A percentile compares a stretch with the other conserved stretches of the same genome.
Evolutionary conservation across 768 basidiomycete genomes (phyloP).

Genomic region (Tricholoma bakamatsutake): DNA sequence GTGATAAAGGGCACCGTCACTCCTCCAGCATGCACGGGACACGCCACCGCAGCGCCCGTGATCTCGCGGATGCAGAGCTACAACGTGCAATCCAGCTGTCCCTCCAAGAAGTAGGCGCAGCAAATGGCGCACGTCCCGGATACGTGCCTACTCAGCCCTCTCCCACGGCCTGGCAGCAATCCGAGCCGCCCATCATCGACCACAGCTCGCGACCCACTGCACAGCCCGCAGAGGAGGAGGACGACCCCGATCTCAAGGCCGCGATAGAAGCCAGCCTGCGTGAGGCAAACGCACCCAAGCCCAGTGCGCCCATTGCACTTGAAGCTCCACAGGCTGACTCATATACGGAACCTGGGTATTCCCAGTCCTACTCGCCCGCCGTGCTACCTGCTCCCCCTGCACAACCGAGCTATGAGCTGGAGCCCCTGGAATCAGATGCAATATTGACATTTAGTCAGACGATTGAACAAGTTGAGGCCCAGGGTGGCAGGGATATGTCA

Average conservation of each 20-base stretch:
- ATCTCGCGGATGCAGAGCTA: conserved; percentile 78
- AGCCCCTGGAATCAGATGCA: conserved; percentile 74
- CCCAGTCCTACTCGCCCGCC: conserved; percentile 40
- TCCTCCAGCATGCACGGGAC: conserved; percentile 48
- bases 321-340: conserved; percentile 39
- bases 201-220: conserved; percentile 37
- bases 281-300: conserved; percentile 74
- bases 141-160: conserved; percentile 65
- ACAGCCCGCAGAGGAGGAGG: conserved; percentile 46
- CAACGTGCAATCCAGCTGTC: conserved; percentile 92
- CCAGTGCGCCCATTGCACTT: conserved; percentile 67
- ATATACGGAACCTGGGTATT: conserved; percentile 31
- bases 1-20: conserved; percentile 48
- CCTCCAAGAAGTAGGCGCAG: conserved; percentile 64
- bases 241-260: conserved; percentile 87
- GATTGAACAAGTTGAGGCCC: conserved; percentile 75
- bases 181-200: conserved; percentile 69
- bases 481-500: conserved; percentile 72
- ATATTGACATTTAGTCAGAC: conserved; percentile 91
- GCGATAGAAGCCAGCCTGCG: conserved; percentile 93
- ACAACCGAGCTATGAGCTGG: conserved; percentile 75
- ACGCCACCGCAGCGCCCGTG: conserved; percentile 51
- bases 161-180: conserved; percentile 49
- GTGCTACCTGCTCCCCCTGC: conserved; percentile 41
- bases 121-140: conserved; percentile 48